phyloP scores from a whole-genome alignment of 345 rosid species.

The Euphorbia pulcherrima region DNA sequence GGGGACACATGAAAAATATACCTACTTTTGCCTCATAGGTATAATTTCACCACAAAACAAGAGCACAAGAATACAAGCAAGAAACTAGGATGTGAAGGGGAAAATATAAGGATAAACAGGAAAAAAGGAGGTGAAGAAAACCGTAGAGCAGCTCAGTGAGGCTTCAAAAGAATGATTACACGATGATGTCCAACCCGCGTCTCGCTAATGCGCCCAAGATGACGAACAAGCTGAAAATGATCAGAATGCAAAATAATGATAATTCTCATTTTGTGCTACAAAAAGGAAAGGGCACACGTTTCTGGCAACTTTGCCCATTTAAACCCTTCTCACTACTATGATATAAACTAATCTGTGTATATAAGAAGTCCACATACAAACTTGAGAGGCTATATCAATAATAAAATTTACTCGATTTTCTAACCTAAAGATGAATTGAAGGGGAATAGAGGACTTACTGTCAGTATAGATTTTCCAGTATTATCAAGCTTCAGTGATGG shows the following conservation, averaged over 20 bases:
- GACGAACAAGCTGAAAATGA: slow-evolving; percentile 70
- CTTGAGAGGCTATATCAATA: not conserved
- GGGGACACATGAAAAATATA: not conserved
- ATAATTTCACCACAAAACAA: not conserved
- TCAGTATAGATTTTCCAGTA: slow-evolving; percentile 83
- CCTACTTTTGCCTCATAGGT: not conserved
- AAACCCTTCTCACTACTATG: not conserved
- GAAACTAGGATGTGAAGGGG: not conserved
- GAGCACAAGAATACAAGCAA: not conserved
- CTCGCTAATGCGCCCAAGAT: slow-evolving; percentile 84
- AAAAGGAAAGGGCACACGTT: not conserved
- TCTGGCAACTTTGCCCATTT: no score
- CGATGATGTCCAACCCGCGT: slow-evolving; percentile 72
- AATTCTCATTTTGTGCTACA: not conserved
- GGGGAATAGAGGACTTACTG: slow-evolving; percentile 41
- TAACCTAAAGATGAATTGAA: not conserved
- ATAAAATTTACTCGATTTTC: not conserved
- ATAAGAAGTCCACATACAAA: not conserved
- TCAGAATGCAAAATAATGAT: slow-evolving; percentile 7
- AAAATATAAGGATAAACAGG: not conserved
- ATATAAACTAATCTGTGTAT: not conserved
- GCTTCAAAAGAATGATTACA: slow-evolving; percentile 66
- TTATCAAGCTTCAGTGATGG: slow-evolving; percentile 84
- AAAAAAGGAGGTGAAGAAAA: not conserved
- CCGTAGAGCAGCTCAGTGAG: slow-evolving; percentile 33